phyloP scores from a whole-genome alignment of 495 filamentous ascomycete species.

The Terfezia boudieri region DNA sequence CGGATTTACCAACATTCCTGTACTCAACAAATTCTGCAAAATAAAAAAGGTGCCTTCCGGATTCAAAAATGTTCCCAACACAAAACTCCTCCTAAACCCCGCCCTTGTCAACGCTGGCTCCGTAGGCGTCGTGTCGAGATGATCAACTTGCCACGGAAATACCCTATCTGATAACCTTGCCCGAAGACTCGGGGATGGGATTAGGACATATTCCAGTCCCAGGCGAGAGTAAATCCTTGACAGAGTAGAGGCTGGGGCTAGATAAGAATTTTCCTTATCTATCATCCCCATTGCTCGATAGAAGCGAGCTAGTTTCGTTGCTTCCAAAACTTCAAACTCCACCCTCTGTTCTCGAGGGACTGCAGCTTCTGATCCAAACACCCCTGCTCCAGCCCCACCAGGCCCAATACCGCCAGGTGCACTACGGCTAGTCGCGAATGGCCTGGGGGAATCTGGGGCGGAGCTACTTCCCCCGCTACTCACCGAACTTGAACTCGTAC shows the following conservation, averaged over 20 bases:
- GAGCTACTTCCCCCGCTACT: not conserved
- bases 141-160: not conserved
- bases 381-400: not conserved
- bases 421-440: not conserved
- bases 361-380: not conserved
- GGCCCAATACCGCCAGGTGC: not conserved
- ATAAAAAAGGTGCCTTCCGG: not conserved
- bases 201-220: not conserved
- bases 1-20: not conserved
- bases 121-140: constrained; percentile 1
- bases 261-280: not conserved
- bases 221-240: not conserved
- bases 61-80: not conserved
- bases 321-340: not conserved
- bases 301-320: not conserved
- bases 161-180: not conserved
- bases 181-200: not conserved
- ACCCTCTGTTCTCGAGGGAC: not conserved
- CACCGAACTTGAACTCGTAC: not conserved
- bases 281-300: not conserved
- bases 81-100: constrained; percentile 2
- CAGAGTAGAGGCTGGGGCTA: not conserved
- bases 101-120: not conserved
- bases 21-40: not conserved
- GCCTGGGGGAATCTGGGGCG: not conserved